These are phyloP conservation scores for Xylaria multiplex DNA, from an alignment of 2,329 filamentous ascomycete genomes.

Conservation along the genomic window DNA sequence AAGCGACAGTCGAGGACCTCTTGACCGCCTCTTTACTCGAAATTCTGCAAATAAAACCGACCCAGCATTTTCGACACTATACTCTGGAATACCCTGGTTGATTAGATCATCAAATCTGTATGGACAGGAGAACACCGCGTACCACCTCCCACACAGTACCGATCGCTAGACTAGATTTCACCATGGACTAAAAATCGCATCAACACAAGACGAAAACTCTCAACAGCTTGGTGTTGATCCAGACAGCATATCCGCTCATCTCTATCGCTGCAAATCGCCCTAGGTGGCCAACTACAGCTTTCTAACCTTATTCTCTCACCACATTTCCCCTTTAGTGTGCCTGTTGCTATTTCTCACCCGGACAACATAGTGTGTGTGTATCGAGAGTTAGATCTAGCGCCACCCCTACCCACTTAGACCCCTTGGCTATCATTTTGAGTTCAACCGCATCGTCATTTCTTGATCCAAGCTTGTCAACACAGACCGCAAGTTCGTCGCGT, in stretches of 20 bases:
- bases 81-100: conserved; percentile 17
- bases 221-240: neutral
- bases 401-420: conserved; percentile 29
- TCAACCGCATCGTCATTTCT: conserved; percentile 23
- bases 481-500: conserved; percentile 34
- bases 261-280: conserved; percentile 5
- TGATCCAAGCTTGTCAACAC: conserved; percentile 26
- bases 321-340: neutral
- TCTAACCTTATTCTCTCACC: conserved; percentile 13
- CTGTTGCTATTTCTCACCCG: neutral
- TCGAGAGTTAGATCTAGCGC: conserved; percentile 17
- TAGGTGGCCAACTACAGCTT: neutral
- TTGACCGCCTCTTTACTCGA: conserved; percentile 46
- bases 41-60: conserved; percentile 36
- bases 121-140: conserved; percentile 3
- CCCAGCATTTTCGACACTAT: conserved; percentile 27
- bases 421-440: conserved; percentile 20
- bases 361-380: conserved; percentile 9
- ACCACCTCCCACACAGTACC: conserved; percentile 25
- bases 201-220: neutral
- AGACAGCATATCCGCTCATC: conserved; percentile 1
- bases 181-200: conserved; percentile 9
- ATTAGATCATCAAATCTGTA: conserved; percentile 2
- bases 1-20: conserved; percentile 22
- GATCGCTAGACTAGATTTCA: conserved; percentile 5